phyloP scores from a whole-genome alignment of 345 rosid genomes.

The Hibiscus mutabilis region DNA sequence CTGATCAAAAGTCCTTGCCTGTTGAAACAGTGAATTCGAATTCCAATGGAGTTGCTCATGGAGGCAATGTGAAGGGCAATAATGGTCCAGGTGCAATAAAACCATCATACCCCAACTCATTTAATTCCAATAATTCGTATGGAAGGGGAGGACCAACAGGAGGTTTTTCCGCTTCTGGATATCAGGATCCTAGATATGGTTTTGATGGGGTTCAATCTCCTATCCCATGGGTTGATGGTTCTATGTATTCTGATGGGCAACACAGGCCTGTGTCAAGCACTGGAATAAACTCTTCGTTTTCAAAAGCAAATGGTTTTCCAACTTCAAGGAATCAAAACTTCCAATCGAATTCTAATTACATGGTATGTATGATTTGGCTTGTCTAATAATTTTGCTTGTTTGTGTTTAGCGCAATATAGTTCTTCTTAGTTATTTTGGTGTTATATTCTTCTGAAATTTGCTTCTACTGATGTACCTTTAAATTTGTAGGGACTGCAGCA shows the following conservation, averaged over 20 bases:
- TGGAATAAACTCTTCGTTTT: slow-evolving; percentile 39
- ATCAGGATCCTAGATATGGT: slow-evolving; percentile 56
- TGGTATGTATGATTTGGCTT: slow-evolving; percentile 30
- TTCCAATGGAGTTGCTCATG: slow-evolving; percentile 33
- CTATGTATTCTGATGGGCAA: slow-evolving; percentile 51
- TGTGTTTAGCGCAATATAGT: background rate
- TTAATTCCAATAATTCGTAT: slow-evolving; percentile 44
- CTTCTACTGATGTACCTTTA: background rate
- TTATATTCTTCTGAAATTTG: background rate
- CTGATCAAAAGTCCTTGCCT: slow-evolving; percentile 53
- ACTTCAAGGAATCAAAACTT: slow-evolving; percentile 56
- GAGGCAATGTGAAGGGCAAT: slow-evolving; percentile 45
- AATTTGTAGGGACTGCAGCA: slow-evolving; percentile 52
- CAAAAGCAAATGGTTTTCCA: slow-evolving; percentile 41
- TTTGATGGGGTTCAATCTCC: slow-evolving; percentile 49
- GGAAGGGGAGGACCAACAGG: slow-evolving; percentile 50
- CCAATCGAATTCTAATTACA: slow-evolving; percentile 50
- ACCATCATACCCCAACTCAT: slow-evolving; percentile 40
- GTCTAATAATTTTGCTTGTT: background rate
- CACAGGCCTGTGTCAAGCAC: slow-evolving; percentile 35
- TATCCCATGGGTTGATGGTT: slow-evolving; percentile 43
- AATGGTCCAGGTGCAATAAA: slow-evolving; percentile 49
- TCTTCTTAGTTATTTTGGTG: background rate
- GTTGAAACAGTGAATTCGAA: slow-evolving; percentile 49
- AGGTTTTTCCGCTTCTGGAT: slow-evolving; percentile 40